These are phyloP conservation scores for Macrolepiota albuminosa DNA, from an alignment of 768 basidiomycete species.

Conservation along the genomic window DNA sequence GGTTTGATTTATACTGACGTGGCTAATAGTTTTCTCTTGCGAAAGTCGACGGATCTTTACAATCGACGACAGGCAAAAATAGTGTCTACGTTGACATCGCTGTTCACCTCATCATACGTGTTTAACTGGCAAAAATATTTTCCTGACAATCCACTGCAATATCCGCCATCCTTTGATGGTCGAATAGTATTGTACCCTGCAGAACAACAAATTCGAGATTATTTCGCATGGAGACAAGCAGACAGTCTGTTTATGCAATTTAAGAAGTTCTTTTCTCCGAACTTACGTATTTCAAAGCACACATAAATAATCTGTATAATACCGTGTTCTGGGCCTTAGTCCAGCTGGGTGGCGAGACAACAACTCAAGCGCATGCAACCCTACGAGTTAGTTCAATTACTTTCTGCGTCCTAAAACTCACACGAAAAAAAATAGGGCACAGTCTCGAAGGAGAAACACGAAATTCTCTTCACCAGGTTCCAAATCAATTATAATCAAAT, in stretches of 20 bases:
- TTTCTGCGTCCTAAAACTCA: neutral
- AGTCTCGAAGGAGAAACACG: conserved; percentile 84
- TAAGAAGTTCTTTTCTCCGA: neutral
- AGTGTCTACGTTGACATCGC: conserved; percentile 72
- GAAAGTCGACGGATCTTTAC: conserved; percentile 69
- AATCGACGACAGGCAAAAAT: conserved; percentile 88
- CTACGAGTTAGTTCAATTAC: conserved; percentile 49
- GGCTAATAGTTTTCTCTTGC: conserved; percentile 75
- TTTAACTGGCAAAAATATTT: conserved; percentile 83
- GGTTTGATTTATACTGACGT: conserved; percentile 3
- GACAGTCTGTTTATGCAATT: conserved; percentile 62
- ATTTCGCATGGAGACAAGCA: conserved; percentile 94
- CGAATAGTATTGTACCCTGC: conserved; percentile 80
- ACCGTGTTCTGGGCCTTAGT: conserved; percentile 95
- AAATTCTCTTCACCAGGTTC: conserved; percentile 81
- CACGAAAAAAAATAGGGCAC: conserved; percentile 59
- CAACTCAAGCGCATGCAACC: conserved; percentile 75
- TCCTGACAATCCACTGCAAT: conserved; percentile 62
- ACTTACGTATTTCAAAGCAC: conserved; percentile 49
- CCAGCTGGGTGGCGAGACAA: conserved; percentile 71
- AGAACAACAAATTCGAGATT: conserved; percentile 72
- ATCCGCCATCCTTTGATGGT: conserved; percentile 92
- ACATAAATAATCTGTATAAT: conserved; percentile 98
- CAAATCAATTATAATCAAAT: conserved; percentile 84
- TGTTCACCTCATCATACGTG: conserved; percentile 90